Base-by-base conservation (phyloP, 768 basidiomycete species). In the Crucibulum laeve region DNA sequence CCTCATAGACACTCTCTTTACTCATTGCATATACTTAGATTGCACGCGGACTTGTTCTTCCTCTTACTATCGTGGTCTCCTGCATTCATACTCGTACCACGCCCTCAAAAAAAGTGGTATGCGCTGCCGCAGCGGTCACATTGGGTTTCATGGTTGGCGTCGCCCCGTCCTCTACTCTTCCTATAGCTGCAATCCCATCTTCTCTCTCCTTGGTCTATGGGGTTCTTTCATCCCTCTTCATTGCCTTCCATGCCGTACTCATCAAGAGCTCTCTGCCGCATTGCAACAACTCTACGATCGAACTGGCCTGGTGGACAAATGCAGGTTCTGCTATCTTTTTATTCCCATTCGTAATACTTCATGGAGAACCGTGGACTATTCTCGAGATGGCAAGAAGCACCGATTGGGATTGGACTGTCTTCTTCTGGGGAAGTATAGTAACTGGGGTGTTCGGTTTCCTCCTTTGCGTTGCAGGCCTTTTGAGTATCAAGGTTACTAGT, bases 401-500 rank as follows among this genome's bases (percentile, higher is more conserved):
- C 2, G 57, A 58, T 13, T 82, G 78, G 79, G 68, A 80, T 45
- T 66, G 70, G 41, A 63, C 54, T 4, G 65, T 78, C 3, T 86
- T 85, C 53, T 47, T 78, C 5, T 82, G 76, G 77, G 87, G 86
- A 1, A 80, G 71, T 45, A 48, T 79, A 36, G 68, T 85, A 37
- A 88, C 87, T 17, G 87, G 87, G 14, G 48, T 82, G n/a, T 85
- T 88, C 48, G 88, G 88, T 2, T 91, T 90, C 67, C 59, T 90
- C 46, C 79, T 91, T 28, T 87, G 85, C 51, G 64, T 91, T 30
- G 87, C 89, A 1, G 86, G 85, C 17, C 63, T 90, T 52, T 65
- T 91, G 48, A 86, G 84, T 56, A 87, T 91, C 67, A 85, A 85
- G 56, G 77, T 88, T 39, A 90, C 87, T 13, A 85, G 82, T 44